phyloP scores from a whole-genome alignment of 345 rosid species.

The Ceriops zippeliana region DNA sequence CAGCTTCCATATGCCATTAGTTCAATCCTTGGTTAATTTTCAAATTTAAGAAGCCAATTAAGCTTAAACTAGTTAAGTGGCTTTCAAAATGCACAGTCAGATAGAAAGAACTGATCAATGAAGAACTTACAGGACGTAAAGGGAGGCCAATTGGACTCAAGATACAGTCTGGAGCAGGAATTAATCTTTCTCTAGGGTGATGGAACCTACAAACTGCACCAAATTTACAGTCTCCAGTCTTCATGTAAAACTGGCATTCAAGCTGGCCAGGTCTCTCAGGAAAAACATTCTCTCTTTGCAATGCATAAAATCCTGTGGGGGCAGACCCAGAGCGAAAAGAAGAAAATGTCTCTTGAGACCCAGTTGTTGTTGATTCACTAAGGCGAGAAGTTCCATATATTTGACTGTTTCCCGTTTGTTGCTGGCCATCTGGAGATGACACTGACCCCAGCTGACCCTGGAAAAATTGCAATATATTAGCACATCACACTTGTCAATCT shows the following conservation, averaged over 20 bases:
- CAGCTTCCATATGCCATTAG: too few species aligned
- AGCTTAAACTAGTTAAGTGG: too few species aligned
- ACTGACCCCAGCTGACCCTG: constrained; percentile 86
- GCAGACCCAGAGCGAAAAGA: constrained; percentile 56
- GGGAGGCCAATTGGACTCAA: constrained; percentile 91
- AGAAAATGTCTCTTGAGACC: constrained; percentile 61
- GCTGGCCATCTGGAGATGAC: constrained; percentile 77
- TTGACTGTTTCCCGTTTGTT: constrained; percentile 49
- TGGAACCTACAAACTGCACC: constrained; percentile 95
- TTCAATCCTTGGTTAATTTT: too few species aligned
- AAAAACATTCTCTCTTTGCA: constrained; percentile 81
- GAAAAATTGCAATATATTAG: constrained; percentile 17
- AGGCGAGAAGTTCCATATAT: constrained; percentile 58
- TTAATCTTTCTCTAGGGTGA: constrained; percentile 90
- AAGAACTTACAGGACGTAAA: constrained; percentile 72
- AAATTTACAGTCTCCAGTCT: constrained; percentile 97
- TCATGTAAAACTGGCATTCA: constrained; percentile 95
- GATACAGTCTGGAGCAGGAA: constrained; percentile 90
- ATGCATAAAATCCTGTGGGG: constrained; percentile 67
- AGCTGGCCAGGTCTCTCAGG: constrained; percentile 98
- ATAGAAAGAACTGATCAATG: background rate
- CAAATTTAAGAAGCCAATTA: too few species aligned
- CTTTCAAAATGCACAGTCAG: background rate
- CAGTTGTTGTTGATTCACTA: constrained; percentile 48
- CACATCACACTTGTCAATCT: constrained; percentile 8